Base-by-base conservation (phyloP, 2,329 filamentous ascomycete species). In the Aureobasidium sp. region DNA sequence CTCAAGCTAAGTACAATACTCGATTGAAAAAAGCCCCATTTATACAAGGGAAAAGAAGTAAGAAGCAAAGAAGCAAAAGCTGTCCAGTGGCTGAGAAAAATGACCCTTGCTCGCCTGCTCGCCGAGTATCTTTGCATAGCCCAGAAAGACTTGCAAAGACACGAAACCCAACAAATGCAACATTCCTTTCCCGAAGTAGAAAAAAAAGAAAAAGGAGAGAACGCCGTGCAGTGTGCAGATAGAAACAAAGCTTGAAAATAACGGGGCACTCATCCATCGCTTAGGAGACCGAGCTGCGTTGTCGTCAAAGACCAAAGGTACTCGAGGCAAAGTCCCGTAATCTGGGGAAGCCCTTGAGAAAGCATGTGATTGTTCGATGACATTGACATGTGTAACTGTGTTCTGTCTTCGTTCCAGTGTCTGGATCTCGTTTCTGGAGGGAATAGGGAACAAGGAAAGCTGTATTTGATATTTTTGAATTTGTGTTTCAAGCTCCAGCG, bases 141-240 rank as follows among this genome's bases (percentile, higher is more conserved):
- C 45, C 20, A 17, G 9, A 15, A 49, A 48, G 14, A 7, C 34
- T 39, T 22, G n/a, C 15, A 52, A 27, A 36, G 34, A 51, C 20
- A n/a, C 34, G 17, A 17, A 52, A 27, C 34, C 48, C 52, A 36
- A 55, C 37, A 42, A 55, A 57, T 57, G 41, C 53, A 57, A 57
- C n/a, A 6, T 12, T 17, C 29, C 17, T 20, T 12, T 17, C 17
- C 39, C 27, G 34, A n/a, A 55, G 15, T 20, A 42, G 5, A 31
- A 25, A 5, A 25, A 22, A 17, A 37, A 1, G 17, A 45, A 25
- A 47, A 36, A 9, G 12, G 17, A 25, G 27, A 57, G 14, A 47
- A 57, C 52, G 52, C 52, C 52, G 20, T 55, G 37, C 52, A 55
- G 14, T 52, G 25, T 42, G 52, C 36, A 42, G 25, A 47, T 20